phyloP scores from a whole-genome alignment of 2,329 filamentous ascomycete genomes.

The Elsinoe necatrix region DNA sequence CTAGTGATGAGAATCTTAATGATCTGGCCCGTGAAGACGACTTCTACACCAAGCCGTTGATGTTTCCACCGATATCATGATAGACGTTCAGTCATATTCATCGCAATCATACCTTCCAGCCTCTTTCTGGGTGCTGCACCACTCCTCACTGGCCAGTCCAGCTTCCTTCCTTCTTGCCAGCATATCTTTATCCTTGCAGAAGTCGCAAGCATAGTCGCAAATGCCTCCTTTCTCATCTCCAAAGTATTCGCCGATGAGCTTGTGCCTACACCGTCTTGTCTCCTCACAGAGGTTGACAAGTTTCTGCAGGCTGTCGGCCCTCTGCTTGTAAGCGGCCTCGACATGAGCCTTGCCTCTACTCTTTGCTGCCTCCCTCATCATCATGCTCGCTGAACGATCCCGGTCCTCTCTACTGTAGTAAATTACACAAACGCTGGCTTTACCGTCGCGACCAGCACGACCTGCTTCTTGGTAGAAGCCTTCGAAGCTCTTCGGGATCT shows the following conservation, averaged over 20 bases:
- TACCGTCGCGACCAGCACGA: conserved; percentile 80
- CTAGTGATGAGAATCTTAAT: too few relatives aligned
- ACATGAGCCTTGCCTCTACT: conserved; percentile 30
- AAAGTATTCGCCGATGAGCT: conserved; percentile 67
- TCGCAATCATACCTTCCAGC: conserved; percentile 34
- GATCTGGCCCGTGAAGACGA: too few relatives aligned
- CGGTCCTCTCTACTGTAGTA: conserved; percentile 87
- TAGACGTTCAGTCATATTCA: conserved; percentile 24
- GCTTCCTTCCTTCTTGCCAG: conserved; percentile 38
- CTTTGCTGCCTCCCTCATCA: conserved; percentile 37
- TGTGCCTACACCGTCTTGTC: conserved; percentile 64
- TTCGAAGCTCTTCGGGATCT: conserved; percentile 86
- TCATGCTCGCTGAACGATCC: conserved; percentile 56
- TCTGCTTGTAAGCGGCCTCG: conserved; percentile 34
- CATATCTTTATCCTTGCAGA: conserved; percentile 37
- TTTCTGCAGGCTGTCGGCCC: conserved; percentile 40
- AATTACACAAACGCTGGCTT: conserved; percentile 75
- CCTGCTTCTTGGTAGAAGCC: conserved; percentile 95
- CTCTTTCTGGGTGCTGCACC: conserved; percentile 40
- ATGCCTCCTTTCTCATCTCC: conserved; percentile 45
- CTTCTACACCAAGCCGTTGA: not conserved
- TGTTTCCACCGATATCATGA: not conserved
- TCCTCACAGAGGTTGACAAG: conserved; percentile 77
- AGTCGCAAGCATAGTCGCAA: conserved; percentile 44
- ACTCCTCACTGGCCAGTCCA: conserved; percentile 41